Percentiles rank a stretch among this genome's conserved stretches.
phyloP scores from a whole-genome alignment of 345 rosid species.

The Mangifera indica region DNA sequence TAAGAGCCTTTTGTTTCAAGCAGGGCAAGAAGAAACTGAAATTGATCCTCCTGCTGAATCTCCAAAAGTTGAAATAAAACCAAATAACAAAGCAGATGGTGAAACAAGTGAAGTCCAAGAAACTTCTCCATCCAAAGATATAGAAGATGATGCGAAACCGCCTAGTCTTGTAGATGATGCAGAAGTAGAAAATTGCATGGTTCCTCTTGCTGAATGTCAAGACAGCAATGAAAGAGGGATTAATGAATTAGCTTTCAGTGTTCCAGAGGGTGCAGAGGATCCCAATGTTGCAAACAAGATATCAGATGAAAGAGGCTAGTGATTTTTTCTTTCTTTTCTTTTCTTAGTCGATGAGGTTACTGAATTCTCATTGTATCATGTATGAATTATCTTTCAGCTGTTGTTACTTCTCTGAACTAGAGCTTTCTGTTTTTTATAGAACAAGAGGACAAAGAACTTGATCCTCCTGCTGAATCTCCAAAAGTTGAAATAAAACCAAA shows the following conservation, averaged over 20 bases:
- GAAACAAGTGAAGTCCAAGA: background rate
- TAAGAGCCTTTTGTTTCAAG: background rate
- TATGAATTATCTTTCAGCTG: no score
- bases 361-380: no score
- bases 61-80: no score
- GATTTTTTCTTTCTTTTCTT: background rate
- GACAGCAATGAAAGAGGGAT: slow-evolving; percentile 16
- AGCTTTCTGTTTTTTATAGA: background rate
- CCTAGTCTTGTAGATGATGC: slow-evolving; percentile 12
- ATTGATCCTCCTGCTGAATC: no score
- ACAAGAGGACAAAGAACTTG: background rate
- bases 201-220: slow-evolving; percentile 16
- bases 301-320: slow-evolving; percentile 1
- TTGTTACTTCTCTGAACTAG: no score
- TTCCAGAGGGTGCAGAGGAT: slow-evolving; percentile 8
- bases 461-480: no score
- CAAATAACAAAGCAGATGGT: background rate
- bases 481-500: background rate
- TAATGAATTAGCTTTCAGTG: slow-evolving; percentile 10
- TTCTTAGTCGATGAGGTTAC: background rate
- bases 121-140: background rate
- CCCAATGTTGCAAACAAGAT: background rate
- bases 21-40: background rate
- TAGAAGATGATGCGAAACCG: background rate
- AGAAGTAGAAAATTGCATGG: slow-evolving; percentile 21